Evolutionary conservation across 331 rosid species (phyloP), one percentile per base, ranked within the genome.

Genomic region (Stylosanthes scabra): DNA sequence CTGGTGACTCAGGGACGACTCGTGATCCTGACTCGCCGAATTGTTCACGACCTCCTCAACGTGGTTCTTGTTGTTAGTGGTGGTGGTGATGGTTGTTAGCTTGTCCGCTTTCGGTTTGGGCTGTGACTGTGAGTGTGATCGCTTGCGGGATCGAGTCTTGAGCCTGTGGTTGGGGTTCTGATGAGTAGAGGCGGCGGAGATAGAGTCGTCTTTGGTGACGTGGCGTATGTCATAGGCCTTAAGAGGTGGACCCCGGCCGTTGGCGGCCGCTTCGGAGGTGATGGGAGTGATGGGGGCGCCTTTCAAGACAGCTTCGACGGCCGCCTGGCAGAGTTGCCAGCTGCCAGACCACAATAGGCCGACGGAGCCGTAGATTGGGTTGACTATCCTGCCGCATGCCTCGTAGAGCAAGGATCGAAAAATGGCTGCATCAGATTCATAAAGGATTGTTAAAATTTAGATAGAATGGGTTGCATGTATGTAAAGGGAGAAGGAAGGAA

Each of bases 301-400:
- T 51, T 90, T 89, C 14, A 94, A 82, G 49, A 94, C 97, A n/a
- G 96, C 94, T 60, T 94, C 99, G 7, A 94, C 99, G 8, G 97
- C 99, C 31, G 87, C 85, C 63, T 94, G 97, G 60, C 99, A 94
- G 0, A 94, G 90, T 71, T 94, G 95, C 99, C 99, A 94, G 63
- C 93, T 88, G 11, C 99, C 99, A 0, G 97, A 88, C 97, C 97
- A 91, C 55, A 94, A 66, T 84, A 94, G 59, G 14, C 99, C 97
- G 0, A 89, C 97, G 0, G 99, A 91, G 11, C 99, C 99, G 50
- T 84, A 91, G 69, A 94, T 89, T 71, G 97, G 99, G 77, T 94
- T 91, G 68, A 88, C 89, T 42, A 94, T 94, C 84, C 99, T 73
- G 7, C 99, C 97, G 42, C 99, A 94, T 37, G 97, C 97, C 80